Base-by-base conservation (phyloP, 2,329 filamentous ascomycete species). In the Claviceps africana region DNA sequence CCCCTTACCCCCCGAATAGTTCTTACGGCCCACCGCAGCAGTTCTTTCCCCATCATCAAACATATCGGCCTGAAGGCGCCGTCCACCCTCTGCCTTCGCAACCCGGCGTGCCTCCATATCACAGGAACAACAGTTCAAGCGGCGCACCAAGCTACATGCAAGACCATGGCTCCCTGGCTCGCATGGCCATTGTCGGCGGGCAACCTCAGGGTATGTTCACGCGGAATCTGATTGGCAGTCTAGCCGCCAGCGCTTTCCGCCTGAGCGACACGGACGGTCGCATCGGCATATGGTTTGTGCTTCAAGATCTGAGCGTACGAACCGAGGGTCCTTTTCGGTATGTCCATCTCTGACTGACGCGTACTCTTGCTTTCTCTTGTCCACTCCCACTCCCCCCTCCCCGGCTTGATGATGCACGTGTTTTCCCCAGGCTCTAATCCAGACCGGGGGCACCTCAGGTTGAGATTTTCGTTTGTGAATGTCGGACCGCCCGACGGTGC, bases 221-320 rank as follows among this genome's bases (percentile, higher is more conserved):
- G 0, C 76, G 91, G 50, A 98, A 97, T 62, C 77, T 98, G 10
- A 97, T 98, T 57, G 93, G 93, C 2, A 95, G 87, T 65, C 73
- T 95, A 50, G 84, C 88, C 6, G 89, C 90, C 33, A 95, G 90
- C 62, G 91, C 91, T 1, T 91, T 90, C 63, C 81, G 85, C 33
- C 76, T 97, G 51, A 83, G 80, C 2, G 90, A 97, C 59, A 79
- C 82, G 0, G 74, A 86, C 17, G 84, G 88, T 57, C 86, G 88
- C 65, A 81, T 87, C 49, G 91, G 91, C 2, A 89, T 95, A 57
- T 98, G 91, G 91, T 98, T 98, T 62, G 86, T 98, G 46, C 74
- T 97, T 51, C 91, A 96, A 66, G 93, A 98, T 69, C 74, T 98
- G 44, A 95, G 89, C 61, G 91, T 98, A 33, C 80, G 93, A 46